A percentile compares a stretch with the other conserved stretches of the same genome.
Evolutionary conservation across 495 filamentous ascomycete genomes (phyloP).

Genomic region (Penicillium robsamsonii): DNA sequence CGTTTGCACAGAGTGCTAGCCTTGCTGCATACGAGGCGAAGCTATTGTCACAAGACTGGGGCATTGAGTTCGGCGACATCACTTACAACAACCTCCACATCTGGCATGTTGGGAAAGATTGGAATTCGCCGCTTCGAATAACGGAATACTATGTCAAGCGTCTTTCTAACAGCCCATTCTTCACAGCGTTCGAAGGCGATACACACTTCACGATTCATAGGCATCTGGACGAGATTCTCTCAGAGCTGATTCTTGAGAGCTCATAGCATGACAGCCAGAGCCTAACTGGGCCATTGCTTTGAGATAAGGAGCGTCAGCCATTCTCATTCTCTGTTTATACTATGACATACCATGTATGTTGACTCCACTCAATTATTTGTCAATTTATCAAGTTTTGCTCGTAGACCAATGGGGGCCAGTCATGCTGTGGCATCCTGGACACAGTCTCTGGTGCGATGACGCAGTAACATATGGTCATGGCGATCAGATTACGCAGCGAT

Average conservation of each 20-base stretch:
- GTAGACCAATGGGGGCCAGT: background rate
- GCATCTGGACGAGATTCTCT: conserved; percentile 15
- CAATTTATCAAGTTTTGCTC: background rate
- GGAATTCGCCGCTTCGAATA: conserved; percentile 28
- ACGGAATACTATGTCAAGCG: conserved; percentile 19
- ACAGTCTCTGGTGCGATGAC: background rate
- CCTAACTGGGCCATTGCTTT: background rate
- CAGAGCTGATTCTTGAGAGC: conserved; percentile 11
- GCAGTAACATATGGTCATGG: background rate
- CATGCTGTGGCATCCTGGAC: background rate
- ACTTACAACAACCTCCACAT: conserved; percentile 25
- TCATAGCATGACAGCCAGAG: background rate
- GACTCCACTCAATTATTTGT: background rate
- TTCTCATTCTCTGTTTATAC: background rate
- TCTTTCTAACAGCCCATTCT: conserved; percentile 14
- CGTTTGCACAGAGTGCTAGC: conserved; percentile 22
- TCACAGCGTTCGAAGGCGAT: conserved; percentile 15
- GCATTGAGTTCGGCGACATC: conserved; percentile 35
- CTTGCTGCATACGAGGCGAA: conserved; percentile 26
- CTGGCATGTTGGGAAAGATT: conserved; percentile 37
- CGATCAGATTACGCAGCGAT: background rate
- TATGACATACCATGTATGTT: background rate
- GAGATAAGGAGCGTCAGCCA: background rate
- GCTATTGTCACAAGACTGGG: conserved; percentile 32
- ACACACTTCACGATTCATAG: conserved; percentile 23